Evolutionary conservation across 495 filamentous ascomycete species (phyloP), one percentile per base, ranked within the genome.

Genomic region (Polyplosphaeria fusca): DNA sequence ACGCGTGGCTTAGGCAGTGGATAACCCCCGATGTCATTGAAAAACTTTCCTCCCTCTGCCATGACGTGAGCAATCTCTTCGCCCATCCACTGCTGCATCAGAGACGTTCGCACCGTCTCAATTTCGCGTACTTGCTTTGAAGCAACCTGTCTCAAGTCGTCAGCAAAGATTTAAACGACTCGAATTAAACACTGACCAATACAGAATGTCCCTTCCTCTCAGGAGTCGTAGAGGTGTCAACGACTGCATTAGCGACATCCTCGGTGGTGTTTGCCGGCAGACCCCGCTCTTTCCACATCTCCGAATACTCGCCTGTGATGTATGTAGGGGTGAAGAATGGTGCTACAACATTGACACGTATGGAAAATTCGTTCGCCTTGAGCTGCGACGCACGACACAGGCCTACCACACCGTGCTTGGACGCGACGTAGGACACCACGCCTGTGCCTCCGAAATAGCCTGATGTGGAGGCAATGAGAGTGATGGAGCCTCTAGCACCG

Each of bases 271-370:
- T 64, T 18, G 60, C 60, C 18, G 54, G 54, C 5, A 64, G 50
- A 7, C 49, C 49, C 25, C 50, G 51, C 20, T 53, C 28, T 22
- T 28, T 51, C 60, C 60, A 59, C 23, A 47, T 23, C 16, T 48
- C 19, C 2, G 60, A 19, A 39, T 63, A 63, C 0, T 39, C 26
- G 41, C 47, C 53, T 9, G 60, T 63, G 16, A 63, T 63, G 23
- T 63, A 45, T 39, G 60, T 63, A 4, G 60, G 60, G 2, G 60
- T 63, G 28, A 63, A 58, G 60, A 63, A 63, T 0, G 60, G 54
- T 22, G 60, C 60, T 9, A 63, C 47, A 1, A 54, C 47, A 38
- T 63, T 63, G 1, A 63, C 39, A 19, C 53, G 39, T 11, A 63
- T 38, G 22, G 42, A n/a, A 11, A 52, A 28, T 20, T 48, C 28